Conservation (phyloP, 2,329 filamentous ascomycete species). For the Monosporascus ibericus region DNA sequence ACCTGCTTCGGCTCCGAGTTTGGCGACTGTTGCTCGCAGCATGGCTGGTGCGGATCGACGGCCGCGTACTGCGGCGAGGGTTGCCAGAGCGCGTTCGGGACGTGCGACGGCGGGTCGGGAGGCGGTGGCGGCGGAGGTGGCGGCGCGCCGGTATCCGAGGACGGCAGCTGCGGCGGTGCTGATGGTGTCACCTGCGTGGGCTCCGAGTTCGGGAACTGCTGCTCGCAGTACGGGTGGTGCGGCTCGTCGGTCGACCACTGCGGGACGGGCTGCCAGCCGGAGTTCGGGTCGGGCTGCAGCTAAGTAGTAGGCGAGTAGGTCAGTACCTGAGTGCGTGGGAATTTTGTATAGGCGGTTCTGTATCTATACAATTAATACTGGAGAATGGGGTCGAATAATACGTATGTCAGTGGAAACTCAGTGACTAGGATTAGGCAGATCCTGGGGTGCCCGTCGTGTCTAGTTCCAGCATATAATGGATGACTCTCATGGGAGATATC, state of each 20-base stretch:
- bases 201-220: slow-evolving; percentile 24
- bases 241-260: slow-evolving; percentile 35
- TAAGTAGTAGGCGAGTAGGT: background rate
- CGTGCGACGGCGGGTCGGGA: slow-evolving; percentile 14
- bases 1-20: slow-evolving; percentile 24
- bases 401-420: too few relatives aligned
- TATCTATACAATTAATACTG: too few relatives aligned
- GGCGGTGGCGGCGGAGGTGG: slow-evolving; percentile 12
- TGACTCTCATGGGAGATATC: too few relatives aligned
- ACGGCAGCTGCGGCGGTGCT: slow-evolving; percentile 18
- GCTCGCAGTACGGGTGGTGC: slow-evolving; percentile 29
- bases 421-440: too few relatives aligned
- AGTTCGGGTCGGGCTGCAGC: slow-evolving; percentile 24
- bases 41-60: slow-evolving; percentile 32
- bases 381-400: too few relatives aligned
- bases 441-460: too few relatives aligned
- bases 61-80: slow-evolving; percentile 32
- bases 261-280: slow-evolving; percentile 30
- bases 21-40: slow-evolving; percentile 25
- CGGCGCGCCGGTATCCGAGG: slow-evolving; percentile 16
- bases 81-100: slow-evolving; percentile 30
- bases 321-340: too few relatives aligned
- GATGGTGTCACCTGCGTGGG: slow-evolving; percentile 22
- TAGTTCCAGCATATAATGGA: too few relatives aligned
- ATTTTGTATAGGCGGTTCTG: too few relatives aligned